phyloP scores from a whole-genome alignment of 2,329 filamentous ascomycete species.

The Colletotrichum navitas region DNA sequence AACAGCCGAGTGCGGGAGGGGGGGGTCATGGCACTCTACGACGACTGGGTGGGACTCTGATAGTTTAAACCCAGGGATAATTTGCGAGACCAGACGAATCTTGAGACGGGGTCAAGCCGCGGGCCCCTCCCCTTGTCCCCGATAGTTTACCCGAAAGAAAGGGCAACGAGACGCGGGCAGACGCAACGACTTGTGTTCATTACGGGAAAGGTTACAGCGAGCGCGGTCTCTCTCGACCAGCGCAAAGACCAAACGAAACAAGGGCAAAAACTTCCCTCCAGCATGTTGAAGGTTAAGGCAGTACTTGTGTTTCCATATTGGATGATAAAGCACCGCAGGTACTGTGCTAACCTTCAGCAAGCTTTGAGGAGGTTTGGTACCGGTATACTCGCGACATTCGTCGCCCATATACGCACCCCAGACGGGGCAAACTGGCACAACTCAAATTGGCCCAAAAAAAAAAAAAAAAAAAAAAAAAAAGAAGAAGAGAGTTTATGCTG shows the following conservation, averaged over 20 bases:
- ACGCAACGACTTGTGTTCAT: conserved; percentile 5
- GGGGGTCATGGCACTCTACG: neutral
- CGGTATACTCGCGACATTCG: conserved; percentile 12
- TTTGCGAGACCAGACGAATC: conserved; percentile 6
- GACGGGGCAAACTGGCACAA: too few species aligned
- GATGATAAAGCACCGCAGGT: too few species aligned
- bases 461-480: too few species aligned
- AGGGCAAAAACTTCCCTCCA: conserved; percentile 38
- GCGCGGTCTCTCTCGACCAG: neutral
- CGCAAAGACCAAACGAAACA: conserved; percentile 35
- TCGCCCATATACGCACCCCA: neutral
- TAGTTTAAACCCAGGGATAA: conserved; percentile 1
- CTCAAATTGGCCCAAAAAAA: too few species aligned
- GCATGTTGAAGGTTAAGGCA: too few species aligned
- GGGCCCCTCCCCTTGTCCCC: neutral
- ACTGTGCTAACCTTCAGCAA: too few species aligned
- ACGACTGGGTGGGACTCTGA: neutral
- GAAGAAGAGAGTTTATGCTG: neutral
- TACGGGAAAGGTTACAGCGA: conserved; percentile 3
- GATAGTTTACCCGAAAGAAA: neutral
- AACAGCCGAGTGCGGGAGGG: conserved; percentile 17
- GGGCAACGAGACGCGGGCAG: conserved; percentile 17
- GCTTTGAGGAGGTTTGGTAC: neutral
- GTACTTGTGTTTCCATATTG: too few species aligned
- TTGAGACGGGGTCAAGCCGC: conserved; percentile 16